Base-by-base conservation (phyloP, 2,329 filamentous ascomycete genomes). In the Ophiosphaerella narmari region DNA sequence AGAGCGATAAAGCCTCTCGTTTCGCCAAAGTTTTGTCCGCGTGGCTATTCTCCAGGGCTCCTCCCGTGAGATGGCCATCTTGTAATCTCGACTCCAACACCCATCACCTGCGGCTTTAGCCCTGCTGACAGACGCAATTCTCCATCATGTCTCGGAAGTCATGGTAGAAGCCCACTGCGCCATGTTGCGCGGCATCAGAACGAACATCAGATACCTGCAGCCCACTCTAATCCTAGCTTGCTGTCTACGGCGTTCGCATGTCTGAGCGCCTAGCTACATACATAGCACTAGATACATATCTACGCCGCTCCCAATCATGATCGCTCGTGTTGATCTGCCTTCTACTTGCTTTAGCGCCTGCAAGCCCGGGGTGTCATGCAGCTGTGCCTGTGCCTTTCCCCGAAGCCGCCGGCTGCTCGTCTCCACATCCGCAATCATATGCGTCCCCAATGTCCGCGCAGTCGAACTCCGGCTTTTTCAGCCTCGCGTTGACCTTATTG, bases 371-470 rank as follows among this genome's bases (percentile, higher is more conserved):
- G 48, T 48, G 38, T 60, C 52, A 62, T 50, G 54, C 48, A 55
- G 55, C 16, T 35, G 33, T 24, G 8, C 37, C 51, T 51, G 55
- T 24, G 14, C 21, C 51, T 51, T 52, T 50, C 45, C 33, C 48
- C 36, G 46, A 55, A 43, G 43, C 48, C 39, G 45, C 48, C 49
- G 75, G 73, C 41, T 79, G 78, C 45, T 85, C 82, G 24, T 83
- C 82, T 21, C 78, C 81, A 66, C 85, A 87, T 29, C 84, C 85
- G 61, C 85, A 87, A 63, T 87, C 84, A 65, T 87, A 87, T 56
- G 85, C 86, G 50, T 86, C 83, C 2, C 84, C 85, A 49, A 87
- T 83, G 33, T 86, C 82, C 36, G 78, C 78, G 69, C 85, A 87
- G 67, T 87, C 83, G 63, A 86, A 87, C 18, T 82, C 68, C 5